A percentile compares a stretch with the other conserved stretches of the same genome.
phyloP scores from a whole-genome alignment of 805 yeast genomes.

The Suhomyces canberraensis region DNA sequence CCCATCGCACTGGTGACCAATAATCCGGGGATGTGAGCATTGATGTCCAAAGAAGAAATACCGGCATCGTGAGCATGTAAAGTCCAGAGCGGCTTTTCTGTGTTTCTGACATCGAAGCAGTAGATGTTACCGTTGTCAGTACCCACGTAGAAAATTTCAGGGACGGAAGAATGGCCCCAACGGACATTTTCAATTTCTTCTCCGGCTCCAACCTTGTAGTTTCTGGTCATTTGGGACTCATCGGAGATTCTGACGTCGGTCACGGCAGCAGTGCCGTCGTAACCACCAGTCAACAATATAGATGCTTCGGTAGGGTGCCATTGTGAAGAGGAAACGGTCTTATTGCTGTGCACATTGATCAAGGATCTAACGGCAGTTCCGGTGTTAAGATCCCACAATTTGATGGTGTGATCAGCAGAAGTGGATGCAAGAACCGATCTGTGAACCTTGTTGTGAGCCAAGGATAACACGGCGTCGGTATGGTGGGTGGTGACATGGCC shows the following conservation, averaged over 20 bases:
- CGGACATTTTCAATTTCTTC: conserved; percentile 83
- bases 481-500: conserved; percentile 71
- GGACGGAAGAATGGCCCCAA: conserved; percentile 56
- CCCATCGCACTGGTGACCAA: conserved; percentile 88
- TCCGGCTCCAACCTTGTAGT: conserved; percentile 58
- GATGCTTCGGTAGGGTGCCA: conserved; percentile 76
- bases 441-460: conserved; percentile 77
- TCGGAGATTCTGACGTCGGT: conserved; percentile 79
- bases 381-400: conserved; percentile 86
- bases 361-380: conserved; percentile 78
- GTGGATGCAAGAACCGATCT: conserved; percentile 88
- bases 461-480: conserved; percentile 88
- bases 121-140: conserved; percentile 89
- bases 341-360: conserved; percentile 65
- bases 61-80: conserved; percentile 97
- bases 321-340: conserved; percentile 78
- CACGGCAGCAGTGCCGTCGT: conserved; percentile 79
- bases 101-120: conserved; percentile 79
- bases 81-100: conserved; percentile 80
- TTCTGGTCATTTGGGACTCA: conserved; percentile 55
- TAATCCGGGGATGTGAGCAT: conserved; percentile 64
- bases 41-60: conserved; percentile 75
- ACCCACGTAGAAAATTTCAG: conserved; percentile 70
- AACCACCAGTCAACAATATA: conserved; percentile 84
- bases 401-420: conserved; percentile 92